phyloP scores from a whole-genome alignment of 345 rosid genomes.

The Litchi chinensis region DNA sequence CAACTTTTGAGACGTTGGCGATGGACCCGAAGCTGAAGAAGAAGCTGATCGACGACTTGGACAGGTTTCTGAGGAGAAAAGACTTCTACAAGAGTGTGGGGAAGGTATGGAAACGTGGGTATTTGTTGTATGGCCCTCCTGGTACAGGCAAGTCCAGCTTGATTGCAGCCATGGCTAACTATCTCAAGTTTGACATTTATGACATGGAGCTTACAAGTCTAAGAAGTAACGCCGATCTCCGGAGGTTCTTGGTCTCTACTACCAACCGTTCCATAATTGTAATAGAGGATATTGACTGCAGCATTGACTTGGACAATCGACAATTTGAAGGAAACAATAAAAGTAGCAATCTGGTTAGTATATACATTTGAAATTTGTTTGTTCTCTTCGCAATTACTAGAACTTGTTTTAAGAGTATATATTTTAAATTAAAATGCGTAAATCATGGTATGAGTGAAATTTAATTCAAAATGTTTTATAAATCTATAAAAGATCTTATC shows the following conservation, averaged over 20 bases:
- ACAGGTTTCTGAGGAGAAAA: constrained; percentile 25
- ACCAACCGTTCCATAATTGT: constrained; percentile 23
- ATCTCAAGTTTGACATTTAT: constrained; percentile 31
- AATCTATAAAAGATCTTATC: not conserved
- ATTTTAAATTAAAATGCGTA: too few species aligned
- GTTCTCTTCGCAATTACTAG: too few species aligned
- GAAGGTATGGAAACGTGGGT: constrained; percentile 29
- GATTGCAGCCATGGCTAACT: constrained; percentile 36
- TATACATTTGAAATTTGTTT: not conserved
- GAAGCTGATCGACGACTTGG: constrained; percentile 33
- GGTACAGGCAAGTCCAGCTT: constrained; percentile 34
- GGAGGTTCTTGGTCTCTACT: constrained; percentile 5
- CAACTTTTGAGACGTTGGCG: constrained; percentile 38
- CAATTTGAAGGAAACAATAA: not conserved
- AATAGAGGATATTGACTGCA: constrained; percentile 32
- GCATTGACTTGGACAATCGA: constrained; percentile 15
- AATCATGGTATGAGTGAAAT: too few species aligned
- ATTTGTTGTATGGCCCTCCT: constrained; percentile 30
- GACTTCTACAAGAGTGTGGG: constrained; percentile 12
- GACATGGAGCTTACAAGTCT: constrained; percentile 23
- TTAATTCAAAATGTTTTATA: not conserved
- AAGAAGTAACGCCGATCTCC: constrained; percentile 11
- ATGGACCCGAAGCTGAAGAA: constrained; percentile 29
- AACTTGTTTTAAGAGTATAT: too few species aligned
- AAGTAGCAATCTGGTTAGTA: not conserved